These are phyloP conservation scores for Dendrothele bispora DNA, from an alignment of 768 basidiomycete species.

Conservation along the genomic window DNA sequence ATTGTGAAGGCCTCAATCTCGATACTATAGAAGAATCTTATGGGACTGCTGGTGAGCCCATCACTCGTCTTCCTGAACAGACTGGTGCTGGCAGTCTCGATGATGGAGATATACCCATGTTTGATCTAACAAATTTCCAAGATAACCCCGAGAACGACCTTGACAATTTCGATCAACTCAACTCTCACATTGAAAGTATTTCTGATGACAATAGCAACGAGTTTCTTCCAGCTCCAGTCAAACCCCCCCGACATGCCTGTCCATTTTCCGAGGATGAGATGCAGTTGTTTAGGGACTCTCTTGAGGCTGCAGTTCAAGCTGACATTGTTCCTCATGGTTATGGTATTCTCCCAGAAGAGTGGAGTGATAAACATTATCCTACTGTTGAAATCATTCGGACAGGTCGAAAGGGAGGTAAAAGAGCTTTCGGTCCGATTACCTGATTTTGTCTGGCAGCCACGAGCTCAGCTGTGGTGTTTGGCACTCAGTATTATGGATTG, in stretches of 20 bases:
- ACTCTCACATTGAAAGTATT: neutral
- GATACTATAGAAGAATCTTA: neutral
- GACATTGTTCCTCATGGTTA: neutral
- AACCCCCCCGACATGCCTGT: constrained; percentile 1
- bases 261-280: neutral
- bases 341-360: constrained; percentile 3
- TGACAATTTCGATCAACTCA: no score
- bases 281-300: neutral
- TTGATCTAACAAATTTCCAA: no score
- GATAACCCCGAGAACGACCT: no score
- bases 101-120: neutral
- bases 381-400: neutral
- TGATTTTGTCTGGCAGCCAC: neutral
- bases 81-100: neutral
- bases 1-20: neutral
- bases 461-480: neutral
- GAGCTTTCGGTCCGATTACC: neutral
- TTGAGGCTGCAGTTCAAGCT: neutral
- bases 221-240: neutral
- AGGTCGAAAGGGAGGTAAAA: constrained; percentile 1
- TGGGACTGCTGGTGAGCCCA: neutral
- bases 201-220: neutral
- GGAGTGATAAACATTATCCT: neutral
- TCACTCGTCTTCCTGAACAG: neutral
- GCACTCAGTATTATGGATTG: constrained; percentile 1